Evolutionary conservation across 2,329 filamentous ascomycete species (phyloP).

Genomic region (Fusarium tricinctum): DNA sequence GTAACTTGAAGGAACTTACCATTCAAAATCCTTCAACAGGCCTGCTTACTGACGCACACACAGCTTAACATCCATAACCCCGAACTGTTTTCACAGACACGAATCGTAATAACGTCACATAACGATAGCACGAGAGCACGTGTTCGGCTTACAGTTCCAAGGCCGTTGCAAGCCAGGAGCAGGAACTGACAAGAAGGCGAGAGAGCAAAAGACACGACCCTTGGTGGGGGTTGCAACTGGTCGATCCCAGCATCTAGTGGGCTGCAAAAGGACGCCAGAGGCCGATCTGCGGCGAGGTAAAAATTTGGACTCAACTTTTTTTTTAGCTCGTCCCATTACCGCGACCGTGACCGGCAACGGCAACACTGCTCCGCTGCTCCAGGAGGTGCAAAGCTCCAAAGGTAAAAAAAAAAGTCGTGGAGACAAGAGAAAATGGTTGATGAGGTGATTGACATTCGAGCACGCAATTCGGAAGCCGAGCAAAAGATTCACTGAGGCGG

Average conservation of each 20-base stretch:
- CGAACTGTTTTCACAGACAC: slow-evolving; percentile 27
- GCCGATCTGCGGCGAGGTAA: slow-evolving; percentile 42
- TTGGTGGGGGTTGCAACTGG: slow-evolving; percentile 21
- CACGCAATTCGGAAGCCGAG: slow-evolving; percentile 51
- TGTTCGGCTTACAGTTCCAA: slow-evolving; percentile 21
- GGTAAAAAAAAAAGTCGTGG: neutral
- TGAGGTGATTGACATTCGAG: slow-evolving; percentile 45
- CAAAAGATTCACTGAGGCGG: slow-evolving; percentile 29
- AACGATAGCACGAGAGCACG: slow-evolving; percentile 27
- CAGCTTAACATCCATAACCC: slow-evolving; percentile 3
- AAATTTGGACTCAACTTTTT: slow-evolving; percentile 29
- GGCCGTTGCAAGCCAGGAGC: slow-evolving; percentile 25
- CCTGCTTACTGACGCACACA: slow-evolving; percentile 1
- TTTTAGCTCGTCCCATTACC: neutral
- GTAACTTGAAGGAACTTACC: slow-evolving; percentile 1
- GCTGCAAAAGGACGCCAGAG: slow-evolving; percentile 24
- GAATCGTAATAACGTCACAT: slow-evolving; percentile 3
- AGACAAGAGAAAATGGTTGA: slow-evolving; percentile 28
- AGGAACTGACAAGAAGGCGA: slow-evolving; percentile 14
- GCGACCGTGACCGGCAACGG: neutral
- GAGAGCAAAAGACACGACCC: slow-evolving; percentile 10
- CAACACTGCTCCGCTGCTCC: slow-evolving; percentile 19
- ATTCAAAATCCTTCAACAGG: neutral
- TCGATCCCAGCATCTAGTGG: slow-evolving; percentile 33
- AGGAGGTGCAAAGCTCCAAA: neutral